A percentile compares a stretch with the other conserved stretches of the same genome.
Evolutionary conservation across 1,139 yeast genomes (phyloP).

Genomic region (Pichia sp.): DNA sequence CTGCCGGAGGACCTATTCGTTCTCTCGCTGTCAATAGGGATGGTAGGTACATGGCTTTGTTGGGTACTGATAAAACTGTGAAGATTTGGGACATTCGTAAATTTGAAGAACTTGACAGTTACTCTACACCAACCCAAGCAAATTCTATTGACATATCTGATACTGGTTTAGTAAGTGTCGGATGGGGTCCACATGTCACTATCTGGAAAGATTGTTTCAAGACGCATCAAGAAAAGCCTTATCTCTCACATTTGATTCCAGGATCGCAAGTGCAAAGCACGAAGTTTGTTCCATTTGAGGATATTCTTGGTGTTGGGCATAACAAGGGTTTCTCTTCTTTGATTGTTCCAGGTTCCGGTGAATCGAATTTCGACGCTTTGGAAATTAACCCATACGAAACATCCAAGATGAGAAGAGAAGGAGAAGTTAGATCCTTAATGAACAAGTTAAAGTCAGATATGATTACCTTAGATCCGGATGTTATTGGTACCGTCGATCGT

Average conservation of each 20-base stretch:
- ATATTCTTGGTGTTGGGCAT: slow-evolving; percentile 87
- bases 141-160: slow-evolving; percentile 76
- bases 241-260: slow-evolving; percentile 84
- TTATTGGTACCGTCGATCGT: slow-evolving; percentile 78
- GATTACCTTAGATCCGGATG: slow-evolving; percentile 83
- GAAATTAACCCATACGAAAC: slow-evolving; percentile 92
- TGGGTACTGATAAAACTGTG: slow-evolving; percentile 78
- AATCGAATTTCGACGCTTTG: slow-evolving; percentile 92
- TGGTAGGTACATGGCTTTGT: slow-evolving; percentile 90
- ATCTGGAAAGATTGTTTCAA: slow-evolving; percentile 75
- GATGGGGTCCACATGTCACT: slow-evolving; percentile 94
- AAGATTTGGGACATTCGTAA: slow-evolving; percentile 94
- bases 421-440: slow-evolving; percentile 78
- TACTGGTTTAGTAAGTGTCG: slow-evolving; percentile 76
- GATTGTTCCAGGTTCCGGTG: slow-evolving; percentile 96
- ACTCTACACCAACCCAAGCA: slow-evolving; percentile 82
- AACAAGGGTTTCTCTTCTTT: slow-evolving; percentile 68
- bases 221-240: slow-evolving; percentile 65
- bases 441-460: slow-evolving; percentile 91
- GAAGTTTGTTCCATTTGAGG: slow-evolving; percentile 90
- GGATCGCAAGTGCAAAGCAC: slow-evolving; percentile 65
- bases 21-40: slow-evolving; percentile 85
- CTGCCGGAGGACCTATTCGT: slow-evolving; percentile 81
- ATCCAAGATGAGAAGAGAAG: slow-evolving; percentile 88
- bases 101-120: slow-evolving; percentile 65